These are phyloP conservation scores for Teratosphaeria destructans DNA, from an alignment of 2,329 filamentous ascomycete species.

Conservation along the genomic window DNA sequence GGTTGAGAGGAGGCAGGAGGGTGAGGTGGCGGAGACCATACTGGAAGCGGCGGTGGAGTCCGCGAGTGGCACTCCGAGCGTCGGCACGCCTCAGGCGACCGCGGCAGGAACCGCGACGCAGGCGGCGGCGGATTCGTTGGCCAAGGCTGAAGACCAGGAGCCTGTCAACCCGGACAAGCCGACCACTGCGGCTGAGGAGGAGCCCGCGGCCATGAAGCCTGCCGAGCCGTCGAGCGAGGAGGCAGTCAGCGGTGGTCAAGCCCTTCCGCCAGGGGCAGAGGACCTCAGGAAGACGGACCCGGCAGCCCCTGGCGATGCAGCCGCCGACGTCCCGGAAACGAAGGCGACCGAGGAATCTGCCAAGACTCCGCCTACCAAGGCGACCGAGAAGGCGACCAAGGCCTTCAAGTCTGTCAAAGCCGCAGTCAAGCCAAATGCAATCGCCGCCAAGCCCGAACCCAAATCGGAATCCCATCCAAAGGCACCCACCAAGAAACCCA, in stretches of 20 bases:
- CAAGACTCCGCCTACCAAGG: not conserved
- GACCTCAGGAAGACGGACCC: slow-evolving; percentile 10
- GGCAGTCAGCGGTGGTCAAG: slow-evolving; percentile 29
- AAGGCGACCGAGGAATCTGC: not conserved
- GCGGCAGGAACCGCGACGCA: not conserved
- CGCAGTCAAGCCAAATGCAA: slow-evolving; percentile 6
- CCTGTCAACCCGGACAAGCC: slow-evolving; percentile 36
- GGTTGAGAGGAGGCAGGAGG: slow-evolving; percentile 29
- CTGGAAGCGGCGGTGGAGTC: slow-evolving; percentile 35
- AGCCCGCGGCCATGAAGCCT: slow-evolving; percentile 30
- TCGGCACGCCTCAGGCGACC: slow-evolving; percentile 4
- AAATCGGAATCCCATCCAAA: slow-evolving; percentile 10
- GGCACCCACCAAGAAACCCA: slow-evolving; percentile 20
- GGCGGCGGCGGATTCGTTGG: slow-evolving; percentile 7
- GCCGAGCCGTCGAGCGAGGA: slow-evolving; percentile 28
- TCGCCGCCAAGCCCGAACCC: slow-evolving; percentile 7
- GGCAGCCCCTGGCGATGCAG: not conserved
- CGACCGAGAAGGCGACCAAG: slow-evolving; percentile 1
- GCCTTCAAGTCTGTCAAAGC: not conserved
- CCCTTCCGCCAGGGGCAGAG: slow-evolving; percentile 25
- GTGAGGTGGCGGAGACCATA: slow-evolving; percentile 27
- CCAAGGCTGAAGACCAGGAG: slow-evolving; percentile 9
- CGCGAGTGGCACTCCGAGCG: slow-evolving; percentile 24
- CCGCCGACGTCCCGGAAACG: slow-evolving; percentile 6
- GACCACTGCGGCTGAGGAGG: slow-evolving; percentile 32